Base-by-base conservation (phyloP, 2,329 filamentous ascomycete genomes). In the Colletotrichum sp. region DNA sequence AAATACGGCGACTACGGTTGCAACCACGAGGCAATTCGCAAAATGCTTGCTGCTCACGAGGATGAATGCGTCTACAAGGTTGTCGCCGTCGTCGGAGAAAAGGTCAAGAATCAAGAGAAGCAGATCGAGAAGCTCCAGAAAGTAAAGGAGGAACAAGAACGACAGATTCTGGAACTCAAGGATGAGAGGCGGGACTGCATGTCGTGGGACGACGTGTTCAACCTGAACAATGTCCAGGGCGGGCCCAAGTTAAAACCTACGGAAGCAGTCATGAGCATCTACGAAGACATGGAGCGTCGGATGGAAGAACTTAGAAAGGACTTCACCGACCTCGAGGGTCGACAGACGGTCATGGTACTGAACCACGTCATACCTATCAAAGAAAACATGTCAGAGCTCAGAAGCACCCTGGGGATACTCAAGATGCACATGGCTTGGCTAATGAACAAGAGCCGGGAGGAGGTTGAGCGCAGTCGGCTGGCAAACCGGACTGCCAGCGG, bases 331-430 rank as follows among this genome's bases (percentile, higher is more conserved):
- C 86, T 92, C 66, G 91, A 93, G 79, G 89, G 89, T 5, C 88
- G 90, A 65, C 91, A 92, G 80, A 91, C 88, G 36, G 89, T 92
- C 82, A 89, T 91, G 87, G 87, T 91, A 11, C 87, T 93, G 80
- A 92, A 92, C 78, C 90, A 93, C 81, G 89, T 91, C 7, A 87
- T 91, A 79, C 90, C 89, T 9, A 88, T 93, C 76, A 90, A 91
- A 72, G 91, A 93, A 74, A 90, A 92, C 81, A 87, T 93, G n/a
- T 88, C 89, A 6, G 91, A 93, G 80, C 84, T 91, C 57, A 86
- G 88, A 59, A 91, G 88, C 82, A 91, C 88, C 78, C 84, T 91
- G 75, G 90, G 90, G 67, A 89, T 91, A 79, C 86, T 92, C 59
- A 87, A 88, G 70, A 91, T 91, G 90, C 90, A 92, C 77, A 88